phyloP scores from a whole-genome alignment of 1,284 basidiomycete genomes.

The Peniophora sp. region DNA sequence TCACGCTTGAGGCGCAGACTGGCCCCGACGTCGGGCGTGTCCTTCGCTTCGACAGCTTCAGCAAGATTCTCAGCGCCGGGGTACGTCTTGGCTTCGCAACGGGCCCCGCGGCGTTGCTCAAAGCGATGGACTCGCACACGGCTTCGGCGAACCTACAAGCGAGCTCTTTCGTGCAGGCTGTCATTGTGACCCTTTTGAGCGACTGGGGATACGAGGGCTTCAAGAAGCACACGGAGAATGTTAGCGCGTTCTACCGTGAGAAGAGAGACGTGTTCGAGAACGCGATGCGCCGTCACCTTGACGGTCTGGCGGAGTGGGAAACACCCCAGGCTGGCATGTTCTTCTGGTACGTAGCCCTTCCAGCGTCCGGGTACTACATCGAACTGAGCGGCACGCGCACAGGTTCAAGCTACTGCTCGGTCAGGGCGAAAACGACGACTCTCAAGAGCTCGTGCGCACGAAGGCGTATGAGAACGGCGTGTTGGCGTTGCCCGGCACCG shows the following conservation, averaged over 20 bases:
- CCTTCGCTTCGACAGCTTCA: conserved; percentile 81
- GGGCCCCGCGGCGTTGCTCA: conserved; percentile 68
- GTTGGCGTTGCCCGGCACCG: conserved; percentile 79
- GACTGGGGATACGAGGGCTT: conserved; percentile 81
- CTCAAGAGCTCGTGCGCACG: conserved; percentile 67
- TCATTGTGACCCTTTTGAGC: conserved; percentile 63
- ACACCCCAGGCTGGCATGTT: conserved; percentile 89
- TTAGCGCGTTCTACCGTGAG: conserved; percentile 74
- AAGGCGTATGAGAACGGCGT: conserved; percentile 80
- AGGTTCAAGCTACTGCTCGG: conserved; percentile 63
- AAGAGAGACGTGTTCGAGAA: conserved; percentile 78
- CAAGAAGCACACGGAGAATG: conserved; percentile 58
- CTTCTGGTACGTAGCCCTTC: conserved; percentile 52
- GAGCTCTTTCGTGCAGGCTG: conserved; percentile 71
- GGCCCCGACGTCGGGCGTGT: conserved; percentile 62
- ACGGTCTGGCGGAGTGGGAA: conserved; percentile 76
- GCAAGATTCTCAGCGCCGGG: conserved; percentile 82
- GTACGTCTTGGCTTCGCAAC: conserved; percentile 78
- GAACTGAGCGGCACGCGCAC: conserved; percentile 7
- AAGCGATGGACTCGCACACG: conserved; percentile 70
- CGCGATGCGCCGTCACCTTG: conserved; percentile 68
- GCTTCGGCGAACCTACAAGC: conserved; percentile 74
- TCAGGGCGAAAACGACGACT: conserved; percentile 59
- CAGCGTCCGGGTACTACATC: neutral
- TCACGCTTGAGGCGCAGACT: conserved; percentile 56